These are phyloP conservation scores for Fusarium equiseti DNA, from an alignment of 2,329 filamentous ascomycete genomes.

Conservation along the genomic window DNA sequence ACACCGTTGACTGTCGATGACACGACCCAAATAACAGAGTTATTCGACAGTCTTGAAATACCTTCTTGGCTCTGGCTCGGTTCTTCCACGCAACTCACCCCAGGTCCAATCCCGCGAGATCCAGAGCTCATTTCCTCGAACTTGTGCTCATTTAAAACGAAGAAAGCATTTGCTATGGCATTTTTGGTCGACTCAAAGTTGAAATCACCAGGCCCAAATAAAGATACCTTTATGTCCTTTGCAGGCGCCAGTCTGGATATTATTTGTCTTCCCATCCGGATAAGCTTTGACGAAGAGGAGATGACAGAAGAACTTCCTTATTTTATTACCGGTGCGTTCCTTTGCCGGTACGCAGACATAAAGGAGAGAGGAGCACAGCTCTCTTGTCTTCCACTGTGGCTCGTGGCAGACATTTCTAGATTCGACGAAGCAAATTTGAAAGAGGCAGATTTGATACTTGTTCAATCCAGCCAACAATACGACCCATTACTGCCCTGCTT, in stretches of 20 bases:
- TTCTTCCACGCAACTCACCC: not conserved
- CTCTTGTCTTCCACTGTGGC: no score
- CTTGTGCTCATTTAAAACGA: not conserved
- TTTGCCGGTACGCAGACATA: no score
- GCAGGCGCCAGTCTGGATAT: not conserved
- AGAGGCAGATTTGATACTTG: no score
- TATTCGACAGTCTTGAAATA: rapidly evolving
- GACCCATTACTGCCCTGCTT: no score
- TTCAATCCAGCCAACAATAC: no score
- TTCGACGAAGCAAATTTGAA: no score
- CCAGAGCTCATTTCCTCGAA: not conserved
- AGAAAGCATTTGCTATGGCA: not conserved
- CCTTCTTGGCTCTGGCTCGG: not conserved
- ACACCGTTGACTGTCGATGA: no score
- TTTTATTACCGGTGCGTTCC: no score
- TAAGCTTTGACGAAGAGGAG: not conserved
- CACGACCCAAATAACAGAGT: not conserved
- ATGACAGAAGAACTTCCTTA: not conserved
- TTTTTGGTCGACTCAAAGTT: rapidly evolving
- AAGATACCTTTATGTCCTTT: rapidly evolving
- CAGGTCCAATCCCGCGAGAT: not conserved
- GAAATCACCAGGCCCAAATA: rapidly evolving
- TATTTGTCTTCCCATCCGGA: not conserved
- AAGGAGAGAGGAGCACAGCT: no score
- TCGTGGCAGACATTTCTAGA: no score